These are phyloP conservation scores for Luffa aegyptiaca DNA, from an alignment of 306 rosid genomes.

Conservation along the genomic window DNA sequence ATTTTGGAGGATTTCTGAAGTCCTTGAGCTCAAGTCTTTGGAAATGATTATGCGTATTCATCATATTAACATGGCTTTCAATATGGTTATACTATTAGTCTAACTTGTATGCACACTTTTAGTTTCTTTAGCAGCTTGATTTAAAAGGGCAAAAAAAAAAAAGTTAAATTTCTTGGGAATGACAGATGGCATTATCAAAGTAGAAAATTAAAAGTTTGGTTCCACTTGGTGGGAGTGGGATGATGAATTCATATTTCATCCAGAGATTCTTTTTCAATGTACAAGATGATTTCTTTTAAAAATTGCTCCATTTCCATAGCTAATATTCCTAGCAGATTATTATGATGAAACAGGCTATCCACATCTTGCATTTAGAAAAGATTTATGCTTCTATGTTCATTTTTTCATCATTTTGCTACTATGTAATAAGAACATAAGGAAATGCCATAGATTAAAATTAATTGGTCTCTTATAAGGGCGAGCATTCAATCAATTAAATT, in stretches of 20 bases:
- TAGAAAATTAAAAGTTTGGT: neutral
- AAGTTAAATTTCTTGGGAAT: neutral
- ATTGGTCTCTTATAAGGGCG: neutral
- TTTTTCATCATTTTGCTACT: neutral
- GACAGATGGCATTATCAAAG: neutral
- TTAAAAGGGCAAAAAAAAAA: neutral
- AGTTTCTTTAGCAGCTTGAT: neutral
- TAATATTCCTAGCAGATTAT: neutral
- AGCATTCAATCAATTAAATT: neutral
- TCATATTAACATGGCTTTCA: neutral
- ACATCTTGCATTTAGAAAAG: neutral
- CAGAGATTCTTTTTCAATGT: neutral
- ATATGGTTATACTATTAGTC: neutral
- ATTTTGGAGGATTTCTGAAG: neutral
- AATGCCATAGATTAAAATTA: neutral
- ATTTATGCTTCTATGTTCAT: neutral
- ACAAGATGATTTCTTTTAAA: neutral
- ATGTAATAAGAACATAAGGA: neutral
- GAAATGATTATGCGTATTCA: neutral
- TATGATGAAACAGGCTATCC: neutral
- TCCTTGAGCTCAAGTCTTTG: neutral
- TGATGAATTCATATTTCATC: neutral
- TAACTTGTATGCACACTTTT: neutral
- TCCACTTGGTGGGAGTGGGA: neutral
- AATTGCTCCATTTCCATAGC: neutral